Percentiles rank a stretch among this genome's conserved stretches.
Evolutionary conservation across 306 rosid species (phyloP).

Genomic region (Cicer cuneatum): DNA sequence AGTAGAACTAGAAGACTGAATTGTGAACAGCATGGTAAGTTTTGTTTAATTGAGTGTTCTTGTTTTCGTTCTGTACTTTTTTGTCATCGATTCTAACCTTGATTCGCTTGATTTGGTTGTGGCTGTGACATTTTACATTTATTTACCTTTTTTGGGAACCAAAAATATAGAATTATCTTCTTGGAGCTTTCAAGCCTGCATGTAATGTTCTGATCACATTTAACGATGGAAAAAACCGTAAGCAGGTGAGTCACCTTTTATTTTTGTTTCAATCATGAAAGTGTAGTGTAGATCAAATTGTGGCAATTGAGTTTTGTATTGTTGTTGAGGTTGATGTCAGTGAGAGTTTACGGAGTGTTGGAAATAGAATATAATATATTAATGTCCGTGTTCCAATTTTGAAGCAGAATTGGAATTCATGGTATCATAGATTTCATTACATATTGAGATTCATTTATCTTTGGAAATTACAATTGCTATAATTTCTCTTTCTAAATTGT

Average conservation of each 20-base stretch:
- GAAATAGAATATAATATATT: background rate
- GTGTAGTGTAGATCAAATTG: background rate
- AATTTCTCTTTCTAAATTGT: background rate
- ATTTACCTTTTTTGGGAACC: constrained; percentile 8
- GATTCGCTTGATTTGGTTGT: constrained; percentile 37
- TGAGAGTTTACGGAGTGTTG: constrained; percentile 5
- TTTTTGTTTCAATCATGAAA: constrained; percentile 22
- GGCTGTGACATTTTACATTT: background rate
- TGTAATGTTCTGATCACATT: constrained; percentile 81
- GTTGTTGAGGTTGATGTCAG: constrained; percentile 31
- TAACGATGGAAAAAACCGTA: constrained; percentile 86
- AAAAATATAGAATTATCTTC: constrained; percentile 72
- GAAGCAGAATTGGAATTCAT: background rate
- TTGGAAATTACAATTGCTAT: background rate
- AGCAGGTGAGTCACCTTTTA: constrained; percentile 67
- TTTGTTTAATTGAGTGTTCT: constrained; percentile 25
- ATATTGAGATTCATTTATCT: background rate
- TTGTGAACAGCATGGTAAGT: constrained; percentile 52
- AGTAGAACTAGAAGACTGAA: constrained; percentile 32
- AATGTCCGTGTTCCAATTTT: background rate
- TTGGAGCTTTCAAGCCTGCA: constrained; percentile 99
- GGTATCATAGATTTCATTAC: background rate
- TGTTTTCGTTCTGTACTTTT: constrained; percentile 17
- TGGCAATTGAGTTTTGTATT: constrained; percentile 30
- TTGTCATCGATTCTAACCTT: constrained; percentile 25